Base-by-base conservation (phyloP, 495 filamentous ascomycete genomes). In the Aspergillus carlsbadensis region DNA sequence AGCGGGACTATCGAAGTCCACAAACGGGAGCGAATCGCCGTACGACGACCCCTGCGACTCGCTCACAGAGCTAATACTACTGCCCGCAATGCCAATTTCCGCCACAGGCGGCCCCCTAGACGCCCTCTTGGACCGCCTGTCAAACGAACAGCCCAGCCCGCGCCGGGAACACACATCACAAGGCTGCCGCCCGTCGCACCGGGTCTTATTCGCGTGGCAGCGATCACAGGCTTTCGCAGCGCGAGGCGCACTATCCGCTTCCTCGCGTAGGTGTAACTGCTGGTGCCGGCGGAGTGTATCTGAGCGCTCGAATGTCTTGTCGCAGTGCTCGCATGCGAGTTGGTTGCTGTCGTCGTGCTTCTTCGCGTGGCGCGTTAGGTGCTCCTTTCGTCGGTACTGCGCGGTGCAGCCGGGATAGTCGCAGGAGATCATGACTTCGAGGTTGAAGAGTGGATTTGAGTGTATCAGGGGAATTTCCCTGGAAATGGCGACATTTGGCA, bases 331-430 rank as follows among this genome's bases (percentile, higher is more conserved):
- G 15, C 45, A 49, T 6, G 45, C 20, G 15, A 49, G 29, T 3
- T 6, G n/a, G 15, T 35, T 29, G 8, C 13, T 15, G 3, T 5
- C 15, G 3, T 3, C 6, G n/a, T 49, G 45, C 17, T 49, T 49
- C 2, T 29, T n/a, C 7, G 45, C 31, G 18, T 49, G 45, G 18
- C 45, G 45, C 2, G 29, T 36, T 29, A 49, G 20, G 15, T 49
- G 45, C 31, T 49, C 45, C 15, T 49, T 49, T 8, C 45, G 45
- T 15, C 45, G 29, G 26, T 49, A 49, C 15, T 36, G 45, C 29
- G 45, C 45, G 7, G 45, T 36, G 17, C 45, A 49, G 15, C 45
- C 45, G 0, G 45, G 45, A 18, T 49, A 36, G 17, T 49, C 45
- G 45, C 45, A 49, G 29, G 31, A 10, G 35, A 49, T 20, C 45